Evolutionary conservation across 2,329 filamentous ascomycete genomes (phyloP).

Genomic region (Leptographium lundbergii): DNA sequence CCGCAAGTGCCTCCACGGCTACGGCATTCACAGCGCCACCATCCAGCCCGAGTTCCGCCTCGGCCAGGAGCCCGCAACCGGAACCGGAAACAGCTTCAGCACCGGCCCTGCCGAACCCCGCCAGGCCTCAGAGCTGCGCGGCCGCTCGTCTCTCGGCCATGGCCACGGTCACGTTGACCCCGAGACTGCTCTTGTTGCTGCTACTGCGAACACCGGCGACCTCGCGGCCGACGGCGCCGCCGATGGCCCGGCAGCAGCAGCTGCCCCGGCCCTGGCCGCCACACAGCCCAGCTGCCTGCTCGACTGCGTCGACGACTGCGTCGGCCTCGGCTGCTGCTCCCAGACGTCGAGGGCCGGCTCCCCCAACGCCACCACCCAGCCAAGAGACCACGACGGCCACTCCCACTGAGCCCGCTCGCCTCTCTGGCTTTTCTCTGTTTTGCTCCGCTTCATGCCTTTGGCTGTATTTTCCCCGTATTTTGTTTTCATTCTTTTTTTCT

Average conservation of each 20-base stretch:
- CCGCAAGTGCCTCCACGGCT: constrained; percentile 79
- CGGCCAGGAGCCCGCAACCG: constrained; percentile 23
- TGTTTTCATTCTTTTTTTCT: not conserved
- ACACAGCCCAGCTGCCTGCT: constrained; percentile 32
- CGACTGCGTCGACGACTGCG: constrained; percentile 37
- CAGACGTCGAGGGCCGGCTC: constrained; percentile 22
- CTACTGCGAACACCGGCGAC: not conserved
- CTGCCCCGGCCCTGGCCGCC: not conserved
- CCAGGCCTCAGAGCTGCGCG: not conserved
- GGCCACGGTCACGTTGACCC: not conserved
- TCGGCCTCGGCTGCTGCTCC: constrained; percentile 32
- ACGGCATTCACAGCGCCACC: constrained; percentile 92
- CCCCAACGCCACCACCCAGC: constrained; percentile 14
- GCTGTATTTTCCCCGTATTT: not conserved
- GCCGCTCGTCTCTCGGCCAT: not conserved
- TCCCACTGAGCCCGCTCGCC: constrained; percentile 2
- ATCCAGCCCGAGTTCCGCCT: constrained; percentile 86
- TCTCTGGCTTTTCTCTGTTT: not conserved
- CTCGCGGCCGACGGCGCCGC: not conserved
- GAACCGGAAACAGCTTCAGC: not conserved
- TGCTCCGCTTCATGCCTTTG: not conserved
- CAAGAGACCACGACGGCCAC: constrained; percentile 16
- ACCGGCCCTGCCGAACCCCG: too few species aligned
- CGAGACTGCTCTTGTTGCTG: not conserved
- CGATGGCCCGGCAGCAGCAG: not conserved